A percentile compares a stretch with the other conserved stretches of the same genome.
Conservation (phyloP, 495 filamentous ascomycete genomes). For the Lasiosphaeriaceae sp. region DNA sequence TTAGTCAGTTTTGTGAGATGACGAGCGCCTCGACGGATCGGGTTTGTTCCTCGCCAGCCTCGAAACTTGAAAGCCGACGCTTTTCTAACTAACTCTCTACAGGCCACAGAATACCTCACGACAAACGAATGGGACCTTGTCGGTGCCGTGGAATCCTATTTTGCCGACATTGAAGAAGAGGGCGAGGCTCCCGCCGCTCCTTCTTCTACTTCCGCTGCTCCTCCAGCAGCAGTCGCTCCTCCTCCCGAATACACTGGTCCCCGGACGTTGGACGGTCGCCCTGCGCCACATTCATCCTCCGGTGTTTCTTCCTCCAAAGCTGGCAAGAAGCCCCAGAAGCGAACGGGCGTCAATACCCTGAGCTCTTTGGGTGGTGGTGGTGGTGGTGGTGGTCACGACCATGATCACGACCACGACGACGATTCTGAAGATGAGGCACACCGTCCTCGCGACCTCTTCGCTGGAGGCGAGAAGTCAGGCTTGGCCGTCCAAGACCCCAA, state of each 20-base stretch:
- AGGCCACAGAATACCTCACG: constrained; percentile 70
- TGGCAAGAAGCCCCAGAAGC: constrained; percentile 40
- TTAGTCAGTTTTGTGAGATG: constrained; percentile 69
- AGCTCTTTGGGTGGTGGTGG: constrained; percentile 47
- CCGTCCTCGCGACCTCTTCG: constrained; percentile 76
- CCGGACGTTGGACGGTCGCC: constrained; percentile 52
- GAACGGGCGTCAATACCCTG: constrained; percentile 54
- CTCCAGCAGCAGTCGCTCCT: constrained; percentile 19
- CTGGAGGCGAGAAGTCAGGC: constrained; percentile 95
- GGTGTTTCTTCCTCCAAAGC: constrained; percentile 28
- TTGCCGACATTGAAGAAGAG: constrained; percentile 62
- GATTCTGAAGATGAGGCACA: constrained; percentile 60
- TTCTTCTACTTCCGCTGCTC: constrained; percentile 22
- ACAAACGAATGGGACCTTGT: constrained; percentile 68
- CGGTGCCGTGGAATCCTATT: constrained; percentile 66
- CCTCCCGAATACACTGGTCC: constrained; percentile 49
- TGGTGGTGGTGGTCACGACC: constrained; percentile 5
- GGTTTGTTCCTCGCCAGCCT: no score
- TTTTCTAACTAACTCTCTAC: not conserved
- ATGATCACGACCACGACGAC: constrained; percentile 36
- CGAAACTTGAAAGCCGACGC: not conserved
- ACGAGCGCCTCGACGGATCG: constrained; percentile 61
- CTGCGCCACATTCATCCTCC: constrained; percentile 42
- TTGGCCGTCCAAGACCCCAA: constrained; percentile 87
- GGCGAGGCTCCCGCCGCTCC: constrained; percentile 36